A percentile compares a stretch with the other conserved stretches of the same genome.
These are phyloP conservation scores for Starmerella davenportii DNA, from an alignment of 805 yeast genomes.

Conservation along the genomic window DNA sequence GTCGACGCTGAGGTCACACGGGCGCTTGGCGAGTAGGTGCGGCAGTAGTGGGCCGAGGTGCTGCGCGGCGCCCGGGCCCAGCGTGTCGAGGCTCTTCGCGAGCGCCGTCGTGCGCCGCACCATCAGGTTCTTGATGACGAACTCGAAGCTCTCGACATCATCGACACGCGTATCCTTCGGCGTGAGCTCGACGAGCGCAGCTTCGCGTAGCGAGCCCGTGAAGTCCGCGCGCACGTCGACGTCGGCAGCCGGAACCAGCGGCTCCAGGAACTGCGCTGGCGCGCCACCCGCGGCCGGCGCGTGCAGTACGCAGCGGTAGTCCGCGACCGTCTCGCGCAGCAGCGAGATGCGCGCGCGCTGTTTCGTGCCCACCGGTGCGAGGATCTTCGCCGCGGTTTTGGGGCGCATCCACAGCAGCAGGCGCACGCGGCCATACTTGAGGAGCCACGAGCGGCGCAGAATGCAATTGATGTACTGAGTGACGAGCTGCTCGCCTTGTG, in stretches of 20 bases:
- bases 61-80: conserved; percentile 65
- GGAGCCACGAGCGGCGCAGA: conserved; percentile 55
- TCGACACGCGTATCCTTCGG: conserved; percentile 30
- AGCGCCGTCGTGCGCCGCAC: conserved; percentile 31
- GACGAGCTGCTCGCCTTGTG: conserved; percentile 46
- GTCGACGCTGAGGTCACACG: conserved; percentile 33
- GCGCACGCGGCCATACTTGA: conserved; percentile 52
- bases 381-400: conserved; percentile 39
- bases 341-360: conserved; percentile 46
- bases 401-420: conserved; percentile 55
- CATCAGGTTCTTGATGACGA: conserved; percentile 44
- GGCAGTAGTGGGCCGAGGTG: conserved; percentile 23
- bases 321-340: conserved; percentile 46
- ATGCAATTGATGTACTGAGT: conserved; percentile 62
- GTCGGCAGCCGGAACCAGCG: conserved; percentile 6
- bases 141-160: conserved; percentile 43
- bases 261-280: conserved; percentile 1
- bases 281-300: conserved; percentile 19
- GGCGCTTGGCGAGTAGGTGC: conserved; percentile 28
- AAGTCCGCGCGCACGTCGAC: conserved; percentile 5
- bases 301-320: conserved; percentile 25
- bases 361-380: conserved; percentile 35
- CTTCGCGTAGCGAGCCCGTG: conserved; percentile 19
- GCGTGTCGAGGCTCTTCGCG: conserved; percentile 29
- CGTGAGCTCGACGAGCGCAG: conserved; percentile 37